A percentile compares a stretch with the other conserved stretches of the same genome.
phyloP scores from a whole-genome alignment of 75 land plant genomes.

The Ceratopteris richardii region DNA sequence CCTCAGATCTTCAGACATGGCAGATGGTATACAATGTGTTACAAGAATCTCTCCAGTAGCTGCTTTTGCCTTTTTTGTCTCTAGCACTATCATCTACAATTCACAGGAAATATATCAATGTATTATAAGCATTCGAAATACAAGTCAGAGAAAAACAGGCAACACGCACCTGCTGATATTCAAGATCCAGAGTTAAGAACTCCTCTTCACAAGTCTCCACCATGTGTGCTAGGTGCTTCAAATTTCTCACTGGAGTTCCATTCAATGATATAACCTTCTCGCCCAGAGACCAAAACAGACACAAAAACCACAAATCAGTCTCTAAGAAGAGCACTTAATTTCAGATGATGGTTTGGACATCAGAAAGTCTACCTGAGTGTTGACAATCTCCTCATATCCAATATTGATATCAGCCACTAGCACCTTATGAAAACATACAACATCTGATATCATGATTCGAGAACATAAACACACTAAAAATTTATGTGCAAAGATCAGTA shows the following conservation, averaged over 20 bases:
- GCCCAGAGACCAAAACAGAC: background rate
- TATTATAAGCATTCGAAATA: background rate
- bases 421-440: conserved; percentile 32
- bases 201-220: conserved; percentile 82
- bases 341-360: background rate
- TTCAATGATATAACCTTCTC: conserved; percentile 73
- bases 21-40: conserved; percentile 93
- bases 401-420: conserved; percentile 91
- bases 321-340: background rate
- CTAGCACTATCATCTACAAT: conserved; percentile 77
- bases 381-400: conserved; percentile 91
- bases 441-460: too few relatives aligned
- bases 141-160: background rate
- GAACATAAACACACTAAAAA: too few relatives aligned
- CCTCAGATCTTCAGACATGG: conserved; percentile 87
- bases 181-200: conserved; percentile 79
- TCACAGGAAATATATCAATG: background rate
- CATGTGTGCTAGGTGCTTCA: conserved; percentile 76
- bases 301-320: background rate
- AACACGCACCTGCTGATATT: conserved; percentile 70
- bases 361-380: conserved; percentile 63
- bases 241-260: conserved; percentile 79
- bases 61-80: conserved; percentile 63
- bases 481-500: too few relatives aligned
- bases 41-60: conserved; percentile 78